Evolutionary conservation across 805 yeast genomes (phyloP).

Genomic region (Wickerhamiella vanderwaltii): DNA sequence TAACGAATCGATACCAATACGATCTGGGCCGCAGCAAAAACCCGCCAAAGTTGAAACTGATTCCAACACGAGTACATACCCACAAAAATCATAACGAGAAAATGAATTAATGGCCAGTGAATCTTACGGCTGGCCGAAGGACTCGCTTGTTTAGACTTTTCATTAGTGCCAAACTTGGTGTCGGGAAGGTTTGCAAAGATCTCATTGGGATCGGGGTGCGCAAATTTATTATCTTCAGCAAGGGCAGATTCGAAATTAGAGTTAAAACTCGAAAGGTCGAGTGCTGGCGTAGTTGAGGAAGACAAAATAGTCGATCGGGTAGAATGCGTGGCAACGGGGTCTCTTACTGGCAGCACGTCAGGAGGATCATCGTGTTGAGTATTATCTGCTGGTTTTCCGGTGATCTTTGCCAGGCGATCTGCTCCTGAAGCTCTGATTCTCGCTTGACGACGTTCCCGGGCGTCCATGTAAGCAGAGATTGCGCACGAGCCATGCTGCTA

Average conservation of each 20-base stretch:
- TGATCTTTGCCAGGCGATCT: constrained; percentile 25
- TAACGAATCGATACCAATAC: constrained; percentile 20
- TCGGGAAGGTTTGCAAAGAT: neutral
- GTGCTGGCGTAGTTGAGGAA: neutral
- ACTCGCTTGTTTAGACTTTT: neutral
- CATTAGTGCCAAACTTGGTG: neutral
- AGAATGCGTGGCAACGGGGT: neutral
- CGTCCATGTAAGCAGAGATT: constrained; percentile 10
- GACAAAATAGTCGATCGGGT: neutral
- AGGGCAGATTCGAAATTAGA: neutral
- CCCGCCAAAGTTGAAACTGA: constrained; percentile 17
- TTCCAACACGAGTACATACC: constrained; percentile 21
- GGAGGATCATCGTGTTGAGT: constrained; percentile 14
- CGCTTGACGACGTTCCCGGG: constrained; percentile 23
- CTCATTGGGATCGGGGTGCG: constrained; percentile 1
- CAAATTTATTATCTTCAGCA: constrained; percentile 3
- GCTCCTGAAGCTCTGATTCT: constrained; percentile 24
- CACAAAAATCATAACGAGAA: constrained; percentile 15
- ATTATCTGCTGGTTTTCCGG: constrained; percentile 15
- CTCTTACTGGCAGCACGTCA: constrained; percentile 10
- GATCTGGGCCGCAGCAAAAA: constrained; percentile 21
- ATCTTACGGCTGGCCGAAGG: constrained; percentile 1
- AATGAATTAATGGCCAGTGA: constrained; percentile 21
- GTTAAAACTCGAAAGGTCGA: neutral
- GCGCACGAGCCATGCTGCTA: too few relatives aligned